Conservation (phyloP, 495 filamentous ascomycete genomes). For the Penicillium tannophilum region DNA sequence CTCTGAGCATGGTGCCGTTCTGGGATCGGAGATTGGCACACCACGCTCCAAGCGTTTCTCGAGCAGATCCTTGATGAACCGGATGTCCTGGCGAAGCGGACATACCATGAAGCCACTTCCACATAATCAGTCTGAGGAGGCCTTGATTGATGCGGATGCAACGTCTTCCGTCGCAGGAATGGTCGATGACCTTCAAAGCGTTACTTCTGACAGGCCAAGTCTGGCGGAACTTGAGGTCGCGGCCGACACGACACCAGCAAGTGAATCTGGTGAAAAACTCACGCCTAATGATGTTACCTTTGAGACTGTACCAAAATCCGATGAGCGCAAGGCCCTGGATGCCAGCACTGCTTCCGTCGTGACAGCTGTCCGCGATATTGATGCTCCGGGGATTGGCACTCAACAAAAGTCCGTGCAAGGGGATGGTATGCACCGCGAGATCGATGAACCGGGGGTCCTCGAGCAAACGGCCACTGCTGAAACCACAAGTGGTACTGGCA, state of each 20-base stretch:
- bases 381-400: background rate
- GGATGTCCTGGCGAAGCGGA: conserved; percentile 22
- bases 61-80: conserved; percentile 21
- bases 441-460: background rate
- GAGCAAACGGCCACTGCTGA: background rate
- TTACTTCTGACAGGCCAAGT: conserved; percentile 25
- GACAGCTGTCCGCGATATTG: background rate
- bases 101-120: conserved; percentile 4
- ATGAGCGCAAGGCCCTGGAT: background rate
- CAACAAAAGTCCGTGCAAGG: background rate
- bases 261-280: background rate
- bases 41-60: conserved; percentile 36
- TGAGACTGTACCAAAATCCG: background rate
- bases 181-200: conserved; percentile 27
- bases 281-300: background rate
- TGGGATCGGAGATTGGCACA: conserved; percentile 40
- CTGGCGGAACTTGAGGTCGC: conserved; percentile 6
- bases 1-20: conserved; percentile 41
- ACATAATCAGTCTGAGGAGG: conserved; percentile 32
- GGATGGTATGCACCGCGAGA: background rate
- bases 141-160: conserved; percentile 27
- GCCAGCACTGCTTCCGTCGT: background rate
- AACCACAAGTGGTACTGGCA: background rate
- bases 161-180: conserved; percentile 30
- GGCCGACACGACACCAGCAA: conserved; percentile 1